These are phyloP conservation scores for Saccharomyces hybrid DNA, from an alignment of 1,139 yeast species.

Conservation along the genomic window DNA sequence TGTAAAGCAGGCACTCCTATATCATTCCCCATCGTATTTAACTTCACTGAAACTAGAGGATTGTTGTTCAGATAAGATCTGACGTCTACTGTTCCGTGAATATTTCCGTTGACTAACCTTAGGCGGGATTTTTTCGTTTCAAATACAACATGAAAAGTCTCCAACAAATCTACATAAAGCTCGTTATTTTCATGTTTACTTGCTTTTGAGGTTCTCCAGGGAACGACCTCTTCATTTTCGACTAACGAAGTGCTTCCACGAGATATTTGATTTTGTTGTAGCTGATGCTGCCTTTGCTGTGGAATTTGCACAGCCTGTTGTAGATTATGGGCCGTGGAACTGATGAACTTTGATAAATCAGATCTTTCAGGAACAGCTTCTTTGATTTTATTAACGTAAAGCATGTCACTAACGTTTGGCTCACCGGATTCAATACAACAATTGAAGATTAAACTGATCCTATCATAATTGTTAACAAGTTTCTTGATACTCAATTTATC, in stretches of 20 bases:
- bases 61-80: conserved; percentile 65
- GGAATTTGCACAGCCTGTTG: conserved; percentile 17
- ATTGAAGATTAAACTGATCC: conserved; percentile 24
- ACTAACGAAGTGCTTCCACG: background rate
- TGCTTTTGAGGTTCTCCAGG: conserved; percentile 62
- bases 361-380: conserved; percentile 60
- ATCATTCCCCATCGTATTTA: conserved; percentile 41
- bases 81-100: conserved; percentile 58
- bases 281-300: conserved; percentile 8
- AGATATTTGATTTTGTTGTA: conserved; percentile 3
- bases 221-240: conserved; percentile 35
- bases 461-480: conserved; percentile 26
- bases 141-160: conserved; percentile 41
- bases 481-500: conserved; percentile 22
- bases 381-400: conserved; percentile 47
- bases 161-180: conserved; percentile 70
- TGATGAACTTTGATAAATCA: conserved; percentile 36
- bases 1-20: conserved; percentile 43
- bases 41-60: conserved; percentile 58
- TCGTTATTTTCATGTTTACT: conserved; percentile 69
- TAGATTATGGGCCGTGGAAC: conserved; percentile 34
- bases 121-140: conserved; percentile 8
- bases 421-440: conserved; percentile 65
- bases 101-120: conserved; percentile 37
- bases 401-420: conserved; percentile 59